Base-by-base conservation (phyloP, 2,329 filamentous ascomycete species). In the Bisporella sp. region DNA sequence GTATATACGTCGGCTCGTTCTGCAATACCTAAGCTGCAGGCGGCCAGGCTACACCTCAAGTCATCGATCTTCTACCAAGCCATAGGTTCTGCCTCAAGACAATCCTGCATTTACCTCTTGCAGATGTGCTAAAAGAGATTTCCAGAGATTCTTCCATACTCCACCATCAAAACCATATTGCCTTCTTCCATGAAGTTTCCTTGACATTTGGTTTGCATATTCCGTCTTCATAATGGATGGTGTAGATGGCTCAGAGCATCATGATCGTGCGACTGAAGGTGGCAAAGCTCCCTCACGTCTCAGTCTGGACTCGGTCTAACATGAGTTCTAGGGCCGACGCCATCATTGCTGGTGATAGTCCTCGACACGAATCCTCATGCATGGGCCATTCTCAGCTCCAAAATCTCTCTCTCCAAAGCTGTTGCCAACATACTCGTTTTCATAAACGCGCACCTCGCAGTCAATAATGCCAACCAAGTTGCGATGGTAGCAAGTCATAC, bases 301-400 rank as follows among this genome's bases (percentile, higher is more conserved):
- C 41, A 41, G 50, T 21, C 21, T 21, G 56, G 32, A 29, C 13
- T 42, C 13, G 28, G 43, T 42, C 54, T 58, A 51, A 60, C 49
- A 49, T 28, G 47, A 47, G 6, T 41, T 31, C 41, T 21, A 67
- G 77, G 75, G 49, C 78, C 81, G 55, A 72, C 78, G 5, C 89
- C 93, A 1, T 95, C 92, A 11, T 83, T 99, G 35, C 82, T 96
- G 47, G 86, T 89, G 59, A 84, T 99, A 62, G 78, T 99, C 63
- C 79, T 99, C 72, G 93, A 99, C 73, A 96, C 92, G 30, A 99
- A 99, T 67, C 93, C 93, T 2, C 87, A 91, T 61, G 91, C 93
- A 61, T 96, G 93, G 93, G 83, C 88, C 5, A 77, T 88, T 53
- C 79, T 97, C 42, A 76, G 84, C 54, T 71, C 81, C 50, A 80